These are phyloP conservation scores for Ilex paraguariensis DNA, from an alignment of 305 asterid species.

Conservation along the genomic window DNA sequence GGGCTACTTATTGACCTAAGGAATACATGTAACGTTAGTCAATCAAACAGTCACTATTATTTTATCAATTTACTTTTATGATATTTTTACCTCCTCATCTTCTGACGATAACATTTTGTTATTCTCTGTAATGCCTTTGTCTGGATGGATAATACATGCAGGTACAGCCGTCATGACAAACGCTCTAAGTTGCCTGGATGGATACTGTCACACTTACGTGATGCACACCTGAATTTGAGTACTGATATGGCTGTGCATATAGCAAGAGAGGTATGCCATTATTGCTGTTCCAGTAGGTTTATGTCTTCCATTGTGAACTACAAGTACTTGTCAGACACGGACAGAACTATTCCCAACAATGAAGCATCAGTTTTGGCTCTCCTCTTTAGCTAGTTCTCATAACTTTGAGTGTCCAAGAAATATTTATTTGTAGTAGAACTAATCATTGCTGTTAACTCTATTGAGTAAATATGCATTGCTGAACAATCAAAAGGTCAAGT, in stretches of 20 bases:
- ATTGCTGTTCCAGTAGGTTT: background rate
- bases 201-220: conserved; percentile 93
- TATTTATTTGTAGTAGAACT: no score
- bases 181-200: conserved; percentile 93
- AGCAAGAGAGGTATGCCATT: conserved; percentile 76
- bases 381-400: background rate
- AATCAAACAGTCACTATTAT: no score
- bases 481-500: no score
- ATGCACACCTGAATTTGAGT: conserved; percentile 92
- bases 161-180: conserved; percentile 96
- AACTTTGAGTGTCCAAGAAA: background rate
- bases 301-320: background rate
- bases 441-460: no score
- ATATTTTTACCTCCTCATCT: no score
- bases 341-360: no score
- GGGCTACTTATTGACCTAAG: no score
- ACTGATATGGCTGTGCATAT: conserved; percentile 98
- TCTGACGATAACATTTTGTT: no score
- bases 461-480: no score
- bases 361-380: background rate
- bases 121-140: background rate
- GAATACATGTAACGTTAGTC: no score
- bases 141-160: conserved; percentile 24
- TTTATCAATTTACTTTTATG: no score
- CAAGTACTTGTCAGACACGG: background rate